Percentiles rank a stretch among this genome's conserved stretches.
phyloP scores from a whole-genome alignment of 192 early-diverging fungal genomes.

The Anaeromyces robustus region DNA sequence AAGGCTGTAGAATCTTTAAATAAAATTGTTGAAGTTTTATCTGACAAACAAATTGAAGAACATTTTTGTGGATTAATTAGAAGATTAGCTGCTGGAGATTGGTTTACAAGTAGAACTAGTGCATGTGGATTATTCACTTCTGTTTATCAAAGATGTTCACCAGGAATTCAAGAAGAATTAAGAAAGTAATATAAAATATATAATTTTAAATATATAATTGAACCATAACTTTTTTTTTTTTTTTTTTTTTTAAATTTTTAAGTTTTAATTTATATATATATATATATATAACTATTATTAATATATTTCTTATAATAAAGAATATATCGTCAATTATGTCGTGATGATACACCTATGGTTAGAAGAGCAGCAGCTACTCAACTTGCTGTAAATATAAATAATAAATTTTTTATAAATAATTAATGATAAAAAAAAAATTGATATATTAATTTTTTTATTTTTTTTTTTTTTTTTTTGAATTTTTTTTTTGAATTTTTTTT shows the following conservation, averaged over 20 bases:
- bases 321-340: slow-evolving; percentile 62
- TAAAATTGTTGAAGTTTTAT: slow-evolving; percentile 61
- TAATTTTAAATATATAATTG: background rate
- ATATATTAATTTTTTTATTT: background rate
- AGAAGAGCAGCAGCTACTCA: slow-evolving; percentile 84
- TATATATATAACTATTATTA: no score
- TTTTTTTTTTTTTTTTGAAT: background rate
- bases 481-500: no score
- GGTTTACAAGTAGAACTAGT: slow-evolving; percentile 94
- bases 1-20: slow-evolving; percentile 89
- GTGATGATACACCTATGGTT: slow-evolving; percentile 97
- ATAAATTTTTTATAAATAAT: background rate
- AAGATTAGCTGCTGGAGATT: slow-evolving; percentile 81
- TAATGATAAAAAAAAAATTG: background rate
- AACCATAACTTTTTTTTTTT: background rate
- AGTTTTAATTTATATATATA: no score
- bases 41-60: slow-evolving; percentile 70
- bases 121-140: slow-evolving; percentile 90
- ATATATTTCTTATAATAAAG: no score
- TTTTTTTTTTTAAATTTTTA: background rate
- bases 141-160: slow-evolving; percentile 53
- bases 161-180: slow-evolving; percentile 73
- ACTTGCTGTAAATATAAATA: slow-evolving; percentile 36
- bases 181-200: slow-evolving; percentile 33
- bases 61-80: slow-evolving; percentile 82